Conservation (phyloP, 208 protist genomes). For the Trypanosoma cruzi region DNA sequence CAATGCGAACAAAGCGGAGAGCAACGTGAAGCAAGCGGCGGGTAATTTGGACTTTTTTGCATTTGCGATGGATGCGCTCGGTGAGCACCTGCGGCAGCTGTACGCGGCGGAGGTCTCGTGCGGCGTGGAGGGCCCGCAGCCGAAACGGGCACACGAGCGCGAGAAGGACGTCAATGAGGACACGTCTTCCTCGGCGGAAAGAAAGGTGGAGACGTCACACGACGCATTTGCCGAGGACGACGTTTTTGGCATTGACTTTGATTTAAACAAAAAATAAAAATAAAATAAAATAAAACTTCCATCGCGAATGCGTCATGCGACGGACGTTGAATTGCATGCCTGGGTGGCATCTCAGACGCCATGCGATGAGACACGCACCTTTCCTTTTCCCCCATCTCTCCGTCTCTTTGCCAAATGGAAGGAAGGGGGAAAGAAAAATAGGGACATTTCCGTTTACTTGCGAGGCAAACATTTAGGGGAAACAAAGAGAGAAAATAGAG, state of each 20-base stretch:
- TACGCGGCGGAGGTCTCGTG: conserved; percentile 34
- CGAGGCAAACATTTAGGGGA: too few species aligned
- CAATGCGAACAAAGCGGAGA: background rate
- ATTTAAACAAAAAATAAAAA: background rate
- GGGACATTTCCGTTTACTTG: too few species aligned
- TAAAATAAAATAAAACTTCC: background rate
- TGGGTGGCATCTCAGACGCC: background rate
- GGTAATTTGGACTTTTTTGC: conserved; percentile 6
- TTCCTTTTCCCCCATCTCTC: background rate
- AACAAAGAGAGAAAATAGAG: too few species aligned
- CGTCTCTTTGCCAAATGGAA: background rate
- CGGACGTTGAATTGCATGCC: background rate
- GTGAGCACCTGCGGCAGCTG: conserved; percentile 39
- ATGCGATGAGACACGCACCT: background rate
- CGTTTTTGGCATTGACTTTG: conserved; percentile 19
- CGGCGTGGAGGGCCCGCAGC: conserved; percentile 40
- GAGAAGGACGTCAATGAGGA: background rate
- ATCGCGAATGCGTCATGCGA: too few species aligned
- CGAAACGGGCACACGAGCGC: conserved; percentile 32
- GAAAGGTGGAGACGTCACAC: too few species aligned
- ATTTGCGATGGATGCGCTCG: conserved; percentile 28
- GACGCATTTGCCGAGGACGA: conserved; percentile 17
- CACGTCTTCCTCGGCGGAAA: background rate
- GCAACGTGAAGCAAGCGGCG: too few species aligned
- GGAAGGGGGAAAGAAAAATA: background rate